A percentile compares a stretch with the other conserved stretches of the same genome.
These are phyloP conservation scores for Zasmidium angulare DNA, from an alignment of 2,329 filamentous ascomycete species.

Conservation along the genomic window DNA sequence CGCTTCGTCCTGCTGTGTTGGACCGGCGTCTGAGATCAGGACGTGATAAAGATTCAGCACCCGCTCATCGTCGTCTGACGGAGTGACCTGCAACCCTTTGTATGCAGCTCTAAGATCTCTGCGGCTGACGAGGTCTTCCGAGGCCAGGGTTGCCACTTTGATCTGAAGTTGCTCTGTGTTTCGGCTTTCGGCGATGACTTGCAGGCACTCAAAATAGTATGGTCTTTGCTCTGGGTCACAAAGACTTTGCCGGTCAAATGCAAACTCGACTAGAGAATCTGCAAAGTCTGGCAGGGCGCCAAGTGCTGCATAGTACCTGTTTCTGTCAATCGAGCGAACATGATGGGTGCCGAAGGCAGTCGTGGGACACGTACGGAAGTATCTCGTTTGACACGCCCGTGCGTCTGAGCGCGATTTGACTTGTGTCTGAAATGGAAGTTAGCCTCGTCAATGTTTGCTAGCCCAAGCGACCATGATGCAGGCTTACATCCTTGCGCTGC, in stretches of 20 bases:
- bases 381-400: conserved; percentile 22
- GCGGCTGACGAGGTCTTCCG: conserved; percentile 57
- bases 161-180: conserved; percentile 58
- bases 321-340: not conserved
- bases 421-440: conserved; percentile 21
- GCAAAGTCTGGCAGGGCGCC: conserved; percentile 64
- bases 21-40: conserved; percentile 56
- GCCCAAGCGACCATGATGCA: not conserved
- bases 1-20: conserved; percentile 55
- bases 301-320: conserved; percentile 55
- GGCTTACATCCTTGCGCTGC: conserved; percentile 35
- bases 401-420: conserved; percentile 21
- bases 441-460: conserved; percentile 1
- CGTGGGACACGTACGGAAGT: conserved; percentile 20
- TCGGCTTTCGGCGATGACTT: conserved; percentile 57
- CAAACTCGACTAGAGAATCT: conserved; percentile 60
- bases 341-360: not conserved
- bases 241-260: conserved; percentile 60
- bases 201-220: conserved; percentile 67
- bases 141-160: conserved; percentile 58
- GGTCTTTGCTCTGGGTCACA: conserved; percentile 56
- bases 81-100: conserved; percentile 56
- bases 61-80: conserved; percentile 53
- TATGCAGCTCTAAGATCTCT: conserved; percentile 61
- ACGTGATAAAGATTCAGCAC: conserved; percentile 64